phyloP scores from a whole-genome alignment of 345 rosid species.

The Anastatica hierochuntica region DNA sequence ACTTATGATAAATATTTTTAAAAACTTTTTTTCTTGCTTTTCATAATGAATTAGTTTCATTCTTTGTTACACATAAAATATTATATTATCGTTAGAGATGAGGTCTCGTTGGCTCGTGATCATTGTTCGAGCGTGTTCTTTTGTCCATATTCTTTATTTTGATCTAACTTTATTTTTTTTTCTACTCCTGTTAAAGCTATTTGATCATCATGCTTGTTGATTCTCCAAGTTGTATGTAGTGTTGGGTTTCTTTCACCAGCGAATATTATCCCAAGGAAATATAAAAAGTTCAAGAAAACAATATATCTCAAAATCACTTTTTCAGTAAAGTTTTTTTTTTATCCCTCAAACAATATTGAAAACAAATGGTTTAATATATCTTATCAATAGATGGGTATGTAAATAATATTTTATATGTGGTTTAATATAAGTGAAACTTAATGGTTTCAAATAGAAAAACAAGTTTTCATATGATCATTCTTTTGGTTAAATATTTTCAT shows the following conservation, averaged over 20 bases:
- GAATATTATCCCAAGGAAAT: constrained; percentile 17
- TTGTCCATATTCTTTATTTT: constrained; percentile 27
- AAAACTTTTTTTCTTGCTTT: background rate
- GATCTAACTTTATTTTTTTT: constrained; percentile 24
- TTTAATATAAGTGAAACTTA: background rate
- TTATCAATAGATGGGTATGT: too few relatives aligned
- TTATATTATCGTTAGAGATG: constrained; percentile 23
- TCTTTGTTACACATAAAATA: constrained; percentile 12
- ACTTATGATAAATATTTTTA: background rate
- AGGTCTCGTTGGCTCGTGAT: constrained; percentile 27
- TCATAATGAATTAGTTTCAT: background rate
- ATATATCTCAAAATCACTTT: background rate
- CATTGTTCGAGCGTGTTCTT: constrained; percentile 30
- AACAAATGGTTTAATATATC: too few relatives aligned
- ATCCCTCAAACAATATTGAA: too few relatives aligned
- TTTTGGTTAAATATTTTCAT: too few relatives aligned
- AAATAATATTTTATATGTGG: too few relatives aligned
- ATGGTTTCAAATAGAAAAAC: too few relatives aligned
- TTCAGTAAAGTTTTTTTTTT: background rate
- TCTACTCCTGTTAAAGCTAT: constrained; percentile 26
- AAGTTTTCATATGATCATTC: background rate
- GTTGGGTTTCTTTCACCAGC: constrained; percentile 29
- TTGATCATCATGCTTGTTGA: constrained; percentile 23
- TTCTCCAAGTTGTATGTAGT: constrained; percentile 32
- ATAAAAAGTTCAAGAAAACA: background rate